Conservation (phyloP, 2,329 filamentous ascomycete species). For the Fusarium nanum region DNA sequence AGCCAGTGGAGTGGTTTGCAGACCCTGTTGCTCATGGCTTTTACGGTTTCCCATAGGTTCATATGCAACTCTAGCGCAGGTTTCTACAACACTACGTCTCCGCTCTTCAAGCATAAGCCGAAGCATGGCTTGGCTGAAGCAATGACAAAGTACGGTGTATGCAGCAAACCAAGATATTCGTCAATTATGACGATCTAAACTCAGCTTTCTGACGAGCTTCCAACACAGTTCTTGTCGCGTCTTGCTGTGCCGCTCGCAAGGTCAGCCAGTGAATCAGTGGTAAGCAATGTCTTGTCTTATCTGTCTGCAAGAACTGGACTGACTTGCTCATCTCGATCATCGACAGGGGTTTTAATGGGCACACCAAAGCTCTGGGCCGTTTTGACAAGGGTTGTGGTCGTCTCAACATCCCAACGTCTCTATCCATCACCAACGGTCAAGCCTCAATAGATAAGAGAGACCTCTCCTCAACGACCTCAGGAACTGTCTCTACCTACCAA, state of each 20-base stretch:
- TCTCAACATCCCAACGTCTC: slow-evolving; percentile 10
- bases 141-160: slow-evolving; percentile 18
- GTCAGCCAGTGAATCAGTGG: not conserved
- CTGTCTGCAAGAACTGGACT: slow-evolving; percentile 1
- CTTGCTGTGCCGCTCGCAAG: not conserved
- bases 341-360: slow-evolving; percentile 23
- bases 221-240: not conserved
- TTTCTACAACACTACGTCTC: slow-evolving; percentile 1
- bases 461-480: not conserved
- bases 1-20: slow-evolving; percentile 22
- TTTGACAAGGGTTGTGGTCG: slow-evolving; percentile 7
- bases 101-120: slow-evolving; percentile 5
- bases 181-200: slow-evolving; percentile 21
- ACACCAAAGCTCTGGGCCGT: slow-evolving; percentile 17
- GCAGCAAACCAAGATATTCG: slow-evolving; percentile 3
- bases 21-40: slow-evolving; percentile 20
- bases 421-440: slow-evolving; percentile 17
- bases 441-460: slow-evolving; percentile 1
- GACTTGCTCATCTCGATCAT: slow-evolving; percentile 18
- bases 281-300: slow-evolving; percentile 15
- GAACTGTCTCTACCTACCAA: not conserved
- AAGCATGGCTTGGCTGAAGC: slow-evolving; percentile 14
- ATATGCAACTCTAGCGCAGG: slow-evolving; percentile 6
- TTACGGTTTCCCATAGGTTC: slow-evolving; percentile 22
- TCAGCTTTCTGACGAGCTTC: not conserved